A percentile compares a stretch with the other conserved stretches of the same genome.
These are phyloP conservation scores for Fusarium avenaceum DNA, from an alignment of 2,329 filamentous ascomycete species.

Conservation along the genomic window DNA sequence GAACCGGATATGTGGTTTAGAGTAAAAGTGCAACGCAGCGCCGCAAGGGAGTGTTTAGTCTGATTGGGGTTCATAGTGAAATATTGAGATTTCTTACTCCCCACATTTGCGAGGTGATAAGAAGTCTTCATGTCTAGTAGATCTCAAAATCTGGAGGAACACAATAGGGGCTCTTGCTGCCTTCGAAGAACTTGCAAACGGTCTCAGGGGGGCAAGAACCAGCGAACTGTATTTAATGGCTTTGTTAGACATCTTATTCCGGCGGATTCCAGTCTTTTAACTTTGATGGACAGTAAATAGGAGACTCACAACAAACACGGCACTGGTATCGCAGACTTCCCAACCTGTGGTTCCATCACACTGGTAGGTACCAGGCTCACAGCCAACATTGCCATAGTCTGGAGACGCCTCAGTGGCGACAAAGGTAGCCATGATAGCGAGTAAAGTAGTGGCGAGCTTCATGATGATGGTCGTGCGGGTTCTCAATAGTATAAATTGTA, in stretches of 20 bases:
- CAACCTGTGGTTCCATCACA: background rate
- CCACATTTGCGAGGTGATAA: fast-evolving
- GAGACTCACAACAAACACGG: background rate
- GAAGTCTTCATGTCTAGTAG: background rate
- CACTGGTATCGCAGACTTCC: background rate
- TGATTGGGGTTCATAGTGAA: too few relatives aligned
- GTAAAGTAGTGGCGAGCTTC: background rate
- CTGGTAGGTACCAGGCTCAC: background rate
- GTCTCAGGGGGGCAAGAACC: background rate
- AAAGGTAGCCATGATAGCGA: background rate
- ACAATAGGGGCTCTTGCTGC: background rate
- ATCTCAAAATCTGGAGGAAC: background rate
- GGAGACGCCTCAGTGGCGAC: background rate
- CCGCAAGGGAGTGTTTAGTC: too few relatives aligned
- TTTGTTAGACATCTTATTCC: background rate
- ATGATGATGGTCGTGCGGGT: background rate
- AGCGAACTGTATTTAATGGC: background rate
- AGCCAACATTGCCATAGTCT: background rate
- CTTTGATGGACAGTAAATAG: background rate
- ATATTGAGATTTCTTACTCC: too few relatives aligned
- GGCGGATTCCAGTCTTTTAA: fast-evolving
- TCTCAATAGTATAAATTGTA: background rate
- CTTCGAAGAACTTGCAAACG: background rate
- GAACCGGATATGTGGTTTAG: too few relatives aligned
- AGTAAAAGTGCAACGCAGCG: too few relatives aligned